Percentiles rank a stretch among this genome's conserved stretches.
phyloP scores from a whole-genome alignment of 192 early-diverging fungal species.

The Rhizophagus clarus region DNA sequence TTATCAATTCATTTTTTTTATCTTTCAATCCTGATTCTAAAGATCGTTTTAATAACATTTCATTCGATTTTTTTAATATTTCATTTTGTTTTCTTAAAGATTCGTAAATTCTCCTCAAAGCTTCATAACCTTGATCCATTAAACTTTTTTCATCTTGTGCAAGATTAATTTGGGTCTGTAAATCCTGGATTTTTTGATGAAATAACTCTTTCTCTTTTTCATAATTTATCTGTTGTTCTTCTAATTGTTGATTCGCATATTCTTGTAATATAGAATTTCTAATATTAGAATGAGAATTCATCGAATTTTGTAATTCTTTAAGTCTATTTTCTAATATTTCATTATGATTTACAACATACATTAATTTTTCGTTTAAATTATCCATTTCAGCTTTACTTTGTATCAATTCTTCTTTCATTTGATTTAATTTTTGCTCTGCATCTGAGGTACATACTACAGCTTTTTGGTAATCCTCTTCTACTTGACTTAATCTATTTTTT shows the following conservation, averaged over 20 bases:
- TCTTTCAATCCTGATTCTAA: neutral
- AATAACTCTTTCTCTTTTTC: neutral
- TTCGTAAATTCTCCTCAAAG: conserved; percentile 14
- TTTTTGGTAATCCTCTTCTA: conserved; percentile 47
- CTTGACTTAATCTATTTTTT: conserved; percentile 39
- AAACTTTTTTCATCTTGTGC: conserved; percentile 16
- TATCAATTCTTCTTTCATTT: conserved; percentile 37
- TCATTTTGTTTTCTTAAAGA: conserved; percentile 23
- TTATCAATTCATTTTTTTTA: neutral
- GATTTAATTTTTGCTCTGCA: conserved; percentile 36
- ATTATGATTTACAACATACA: conserved; percentile 24
- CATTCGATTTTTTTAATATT: conserved; percentile 1
- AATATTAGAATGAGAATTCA: conserved; percentile 18
- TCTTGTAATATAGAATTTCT: conserved; percentile 23
- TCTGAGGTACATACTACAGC: conserved; percentile 36
- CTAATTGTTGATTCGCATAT: conserved; percentile 5
- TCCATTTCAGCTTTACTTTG: conserved; percentile 28
- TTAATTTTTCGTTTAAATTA: conserved; percentile 12
- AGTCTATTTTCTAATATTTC: conserved; percentile 40
- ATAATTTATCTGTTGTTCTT: conserved; percentile 1
- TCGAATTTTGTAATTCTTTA: conserved; percentile 37
- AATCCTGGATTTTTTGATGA: conserved; percentile 11
- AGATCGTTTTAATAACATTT: neutral
- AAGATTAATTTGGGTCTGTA: conserved; percentile 11
- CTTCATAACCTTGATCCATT: conserved; percentile 25